phyloP scores from a whole-genome alignment of 2,329 filamentous ascomycete genomes.

The Xylariaceae sp. region DNA sequence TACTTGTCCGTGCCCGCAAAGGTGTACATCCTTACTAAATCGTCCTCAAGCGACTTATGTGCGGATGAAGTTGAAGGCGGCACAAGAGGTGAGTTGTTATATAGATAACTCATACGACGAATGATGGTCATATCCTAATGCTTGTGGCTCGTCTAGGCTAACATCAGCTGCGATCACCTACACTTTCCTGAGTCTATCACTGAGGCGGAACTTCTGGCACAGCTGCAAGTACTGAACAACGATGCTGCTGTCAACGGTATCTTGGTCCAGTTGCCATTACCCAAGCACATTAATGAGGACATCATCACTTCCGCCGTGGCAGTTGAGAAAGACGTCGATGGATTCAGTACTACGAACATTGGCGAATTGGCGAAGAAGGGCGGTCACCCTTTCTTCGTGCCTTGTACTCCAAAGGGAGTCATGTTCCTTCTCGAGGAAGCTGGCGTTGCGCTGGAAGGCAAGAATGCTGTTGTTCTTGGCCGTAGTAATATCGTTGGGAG shows the following conservation, averaged over 20 bases:
- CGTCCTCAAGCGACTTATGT: conserved; percentile 80
- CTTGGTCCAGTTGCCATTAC: conserved; percentile 87
- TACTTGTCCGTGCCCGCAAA: conserved; percentile 12
- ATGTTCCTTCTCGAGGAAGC: conserved; percentile 87
- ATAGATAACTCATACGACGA: background rate
- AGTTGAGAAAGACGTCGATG: conserved; percentile 96
- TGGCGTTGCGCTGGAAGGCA: conserved; percentile 78
- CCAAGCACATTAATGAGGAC: conserved; percentile 86
- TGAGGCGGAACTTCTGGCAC: conserved; percentile 80
- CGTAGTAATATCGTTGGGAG: conserved; percentile 97
- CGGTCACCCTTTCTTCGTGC: conserved; percentile 81
- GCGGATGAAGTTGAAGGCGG: conserved; percentile 98
- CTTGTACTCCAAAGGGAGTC: conserved; percentile 95
- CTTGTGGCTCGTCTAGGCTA: conserved; percentile 56
- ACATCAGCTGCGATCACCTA: conserved; percentile 81
- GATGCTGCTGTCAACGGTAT: conserved; percentile 85
- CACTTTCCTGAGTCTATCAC: conserved; percentile 78
- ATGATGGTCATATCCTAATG: conserved; percentile 7
- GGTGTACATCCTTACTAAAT: conserved; percentile 25
- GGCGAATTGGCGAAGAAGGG: conserved; percentile 95
- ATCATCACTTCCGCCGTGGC: conserved; percentile 83
- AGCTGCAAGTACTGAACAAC: conserved; percentile 79
- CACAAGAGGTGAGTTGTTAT: conserved; percentile 64
- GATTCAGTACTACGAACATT: conserved; percentile 91
- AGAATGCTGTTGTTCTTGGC: conserved; percentile 90